These are phyloP conservation scores for Hyphopichia fennica DNA, from an alignment of 1,139 yeast genomes.

Conservation along the genomic window DNA sequence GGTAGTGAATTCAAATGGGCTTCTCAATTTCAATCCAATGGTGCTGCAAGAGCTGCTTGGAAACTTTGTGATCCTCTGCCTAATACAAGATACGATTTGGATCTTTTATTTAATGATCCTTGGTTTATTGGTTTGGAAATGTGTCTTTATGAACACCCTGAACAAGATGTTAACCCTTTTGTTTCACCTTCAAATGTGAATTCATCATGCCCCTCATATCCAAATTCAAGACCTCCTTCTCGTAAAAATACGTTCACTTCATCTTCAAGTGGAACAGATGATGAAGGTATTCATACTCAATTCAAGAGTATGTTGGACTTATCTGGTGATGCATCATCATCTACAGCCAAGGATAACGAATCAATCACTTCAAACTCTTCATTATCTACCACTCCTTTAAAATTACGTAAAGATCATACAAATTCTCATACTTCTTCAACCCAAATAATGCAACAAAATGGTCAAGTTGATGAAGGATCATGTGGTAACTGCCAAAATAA, in stretches of 20 bases:
- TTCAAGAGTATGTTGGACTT: constrained; percentile 45
- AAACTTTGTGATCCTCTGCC: constrained; percentile 67
- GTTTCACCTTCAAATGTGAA: constrained; percentile 16
- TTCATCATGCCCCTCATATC: constrained; percentile 26
- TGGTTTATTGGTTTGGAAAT: constrained; percentile 64
- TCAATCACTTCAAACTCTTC: constrained; percentile 31
- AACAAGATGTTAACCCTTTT: constrained; percentile 45
- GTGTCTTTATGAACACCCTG: constrained; percentile 57
- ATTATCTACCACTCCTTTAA: constrained; percentile 17
- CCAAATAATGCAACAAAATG: constrained; percentile 3
- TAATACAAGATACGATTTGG: constrained; percentile 52
- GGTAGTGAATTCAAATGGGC: constrained; percentile 69
- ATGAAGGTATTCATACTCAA: constrained; percentile 27
- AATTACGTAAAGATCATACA: constrained; percentile 9
- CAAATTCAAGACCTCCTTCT: constrained; percentile 34
- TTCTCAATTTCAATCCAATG: constrained; percentile 54
- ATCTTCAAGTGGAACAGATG: constrained; percentile 12
- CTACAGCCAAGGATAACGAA: constrained; percentile 13
- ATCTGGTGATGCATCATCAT: constrained; percentile 8
- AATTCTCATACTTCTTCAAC: neutral
- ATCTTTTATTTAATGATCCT: constrained; percentile 57
- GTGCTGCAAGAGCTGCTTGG: constrained; percentile 74
- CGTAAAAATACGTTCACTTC: constrained; percentile 30
- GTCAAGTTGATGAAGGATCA: neutral
- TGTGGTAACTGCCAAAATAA: neutral